Evolutionary conservation across 2,329 filamentous ascomycete species (phyloP).

Genomic region (Trichoderma hamatum): DNA sequence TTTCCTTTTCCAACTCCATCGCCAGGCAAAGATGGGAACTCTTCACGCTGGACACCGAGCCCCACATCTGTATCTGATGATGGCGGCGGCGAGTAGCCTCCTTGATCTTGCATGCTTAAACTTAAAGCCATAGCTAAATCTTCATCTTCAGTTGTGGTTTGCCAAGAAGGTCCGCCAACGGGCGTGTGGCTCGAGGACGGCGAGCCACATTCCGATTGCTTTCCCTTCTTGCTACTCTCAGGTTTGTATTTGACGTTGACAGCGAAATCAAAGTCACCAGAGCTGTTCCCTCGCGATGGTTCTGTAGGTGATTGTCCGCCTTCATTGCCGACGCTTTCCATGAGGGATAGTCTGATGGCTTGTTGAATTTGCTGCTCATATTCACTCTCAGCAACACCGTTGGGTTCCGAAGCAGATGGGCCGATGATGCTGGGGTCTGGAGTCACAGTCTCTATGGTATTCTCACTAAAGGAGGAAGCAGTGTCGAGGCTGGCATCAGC

Average conservation of each 20-base stretch:
- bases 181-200: slow-evolving; percentile 44
- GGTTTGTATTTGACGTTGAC: slow-evolving; percentile 55
- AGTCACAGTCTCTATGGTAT: slow-evolving; percentile 54
- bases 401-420: slow-evolving; percentile 37
- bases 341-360: slow-evolving; percentile 63
- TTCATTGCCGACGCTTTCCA: slow-evolving; percentile 57
- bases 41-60: slow-evolving; percentile 36
- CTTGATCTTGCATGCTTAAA: slow-evolving; percentile 60
- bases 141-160: slow-evolving; percentile 47
- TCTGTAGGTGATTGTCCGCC: slow-evolving; percentile 46
- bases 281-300: slow-evolving; percentile 43
- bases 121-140: slow-evolving; percentile 64
- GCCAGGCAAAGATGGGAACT: slow-evolving; percentile 47
- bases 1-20: slow-evolving; percentile 53
- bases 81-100: slow-evolving; percentile 28
- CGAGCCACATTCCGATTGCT: slow-evolving; percentile 40
- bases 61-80: slow-evolving; percentile 13
- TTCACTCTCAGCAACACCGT: slow-evolving; percentile 43
- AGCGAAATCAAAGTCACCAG: slow-evolving; percentile 55
- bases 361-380: slow-evolving; percentile 65
- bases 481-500: slow-evolving; percentile 51
- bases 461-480: slow-evolving; percentile 47
- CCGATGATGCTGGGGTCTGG: slow-evolving; percentile 56
- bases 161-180: slow-evolving; percentile 37
- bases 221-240: slow-evolving; percentile 47